Evolutionary conservation across 2,329 filamentous ascomycete genomes (phyloP), one percentile per base, ranked within the genome.

Genomic region (Tolypocladium inflatum): DNA sequence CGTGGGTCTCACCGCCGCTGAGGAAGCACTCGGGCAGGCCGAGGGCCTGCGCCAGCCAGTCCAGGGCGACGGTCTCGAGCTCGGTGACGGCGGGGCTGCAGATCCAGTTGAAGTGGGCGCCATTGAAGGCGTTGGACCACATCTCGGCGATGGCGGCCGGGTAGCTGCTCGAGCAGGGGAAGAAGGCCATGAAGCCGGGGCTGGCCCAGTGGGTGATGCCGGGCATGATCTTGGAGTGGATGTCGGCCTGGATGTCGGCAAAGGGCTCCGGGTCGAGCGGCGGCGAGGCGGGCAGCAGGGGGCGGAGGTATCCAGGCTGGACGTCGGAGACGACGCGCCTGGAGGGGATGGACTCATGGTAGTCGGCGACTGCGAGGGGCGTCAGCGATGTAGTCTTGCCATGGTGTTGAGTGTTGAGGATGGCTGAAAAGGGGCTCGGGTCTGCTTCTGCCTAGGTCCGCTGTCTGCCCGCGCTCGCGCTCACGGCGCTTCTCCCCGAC

Each of bases 31-130:
- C 74, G 0, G 93, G 91, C 30, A 97, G 77, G 1, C 76, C 84
- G 15, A 97, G 73, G 10, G 91, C 80, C 70, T 88, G 84, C 19
- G 88, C 90, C 4, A 97, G 76, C 92, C 93, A 97, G 73, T 97
- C 93, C 71, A 97, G 81, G 50, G 96, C 88, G 30, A 97, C 81
- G 0, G 92, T 96, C 78, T 97, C 93, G 54, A 97, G 81, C 75
- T 97, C 93, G 0, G 93, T 97, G 21, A 94, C 87, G 8, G 89
- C 91, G 0, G 93, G 93, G 7, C 87, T 91, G 74, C 93, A 97
- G 63, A 97, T 86, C 93, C 93, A 97, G 74, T 97, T 97, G 80
- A 97, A 97, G 43, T 91, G 91, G 1, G 93, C 91, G 19, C 90
- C 90, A 15, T 86, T 94, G 74, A 97, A 92, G 8, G 91, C 88